phyloP scores from a whole-genome alignment of 805 yeast species.

The Yamadazyma sp. region DNA sequence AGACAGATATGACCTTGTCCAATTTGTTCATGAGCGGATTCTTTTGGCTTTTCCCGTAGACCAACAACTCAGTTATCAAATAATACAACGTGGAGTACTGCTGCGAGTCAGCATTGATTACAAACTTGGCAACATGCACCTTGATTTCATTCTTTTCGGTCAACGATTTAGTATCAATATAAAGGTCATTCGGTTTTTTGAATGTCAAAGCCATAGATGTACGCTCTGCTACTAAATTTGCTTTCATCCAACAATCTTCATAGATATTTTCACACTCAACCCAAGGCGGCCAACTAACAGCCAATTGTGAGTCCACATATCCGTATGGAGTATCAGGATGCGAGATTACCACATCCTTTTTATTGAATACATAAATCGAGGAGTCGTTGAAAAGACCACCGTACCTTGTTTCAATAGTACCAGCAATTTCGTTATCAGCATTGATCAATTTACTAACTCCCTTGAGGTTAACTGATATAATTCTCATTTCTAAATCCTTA shows the following conservation, averaged over 20 bases:
- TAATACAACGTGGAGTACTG: conserved; percentile 40
- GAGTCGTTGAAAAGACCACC: conserved; percentile 58
- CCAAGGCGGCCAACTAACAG: conserved; percentile 84
- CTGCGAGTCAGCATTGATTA: conserved; percentile 35
- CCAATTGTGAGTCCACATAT: conserved; percentile 54
- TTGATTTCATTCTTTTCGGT: conserved; percentile 29
- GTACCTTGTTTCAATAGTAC: conserved; percentile 53
- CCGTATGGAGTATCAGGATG: conserved; percentile 46
- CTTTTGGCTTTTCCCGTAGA: conserved; percentile 26
- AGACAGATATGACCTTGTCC: conserved; percentile 35
- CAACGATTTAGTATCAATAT: conserved; percentile 25
- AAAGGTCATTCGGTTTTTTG: conserved; percentile 53
- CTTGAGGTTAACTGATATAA: conserved; percentile 44
- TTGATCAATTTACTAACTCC: conserved; percentile 38
- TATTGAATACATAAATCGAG: conserved; percentile 51
- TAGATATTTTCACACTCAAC: conserved; percentile 67
- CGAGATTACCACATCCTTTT: conserved; percentile 24
- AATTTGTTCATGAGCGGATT: conserved; percentile 39
- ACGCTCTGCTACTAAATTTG: conserved; percentile 35
- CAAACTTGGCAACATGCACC: conserved; percentile 38
- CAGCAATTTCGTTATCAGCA: conserved; percentile 32
- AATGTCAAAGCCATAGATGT: conserved; percentile 44
- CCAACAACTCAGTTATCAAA: conserved; percentile 34
- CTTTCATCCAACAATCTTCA: conserved; percentile 37
- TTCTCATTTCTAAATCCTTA: conserved; percentile 57